phyloP scores from a whole-genome alignment of 2,329 filamentous ascomycete genomes.

The Diaporthe citrichinensis region DNA sequence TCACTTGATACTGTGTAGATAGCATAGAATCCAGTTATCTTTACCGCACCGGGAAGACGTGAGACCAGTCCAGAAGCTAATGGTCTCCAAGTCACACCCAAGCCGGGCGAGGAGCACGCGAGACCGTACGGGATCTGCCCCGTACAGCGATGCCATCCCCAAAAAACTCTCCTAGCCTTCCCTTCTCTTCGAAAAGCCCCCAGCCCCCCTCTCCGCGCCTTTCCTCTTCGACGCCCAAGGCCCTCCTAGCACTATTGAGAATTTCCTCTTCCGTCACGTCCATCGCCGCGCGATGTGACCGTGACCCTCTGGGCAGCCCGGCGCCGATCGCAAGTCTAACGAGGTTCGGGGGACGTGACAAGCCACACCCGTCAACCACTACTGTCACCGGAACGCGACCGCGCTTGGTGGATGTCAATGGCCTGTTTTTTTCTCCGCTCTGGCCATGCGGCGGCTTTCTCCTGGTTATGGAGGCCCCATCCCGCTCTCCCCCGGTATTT shows the following conservation, averaged over 20 bases:
- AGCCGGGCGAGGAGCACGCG: not conserved
- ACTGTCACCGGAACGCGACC: constrained; percentile 22
- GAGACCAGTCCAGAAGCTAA: constrained; percentile 23
- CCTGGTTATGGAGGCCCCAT: not conserved
- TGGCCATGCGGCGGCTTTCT: constrained; percentile 14
- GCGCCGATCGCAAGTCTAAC: constrained; percentile 31
- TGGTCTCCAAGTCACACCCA: constrained; percentile 22
- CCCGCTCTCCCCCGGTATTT: constrained; percentile 8
- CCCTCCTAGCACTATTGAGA: not conserved
- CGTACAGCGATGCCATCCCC: not conserved
- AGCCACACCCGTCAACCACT: constrained; percentile 26
- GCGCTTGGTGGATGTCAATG: constrained; percentile 21
- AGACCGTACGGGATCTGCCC: constrained; percentile 7
- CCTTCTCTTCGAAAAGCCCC: not conserved
- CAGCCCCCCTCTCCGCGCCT: constrained; percentile 4
- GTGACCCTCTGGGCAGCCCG: constrained; percentile 20
- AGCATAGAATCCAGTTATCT: constrained; percentile 12
- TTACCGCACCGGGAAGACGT: constrained; percentile 7
- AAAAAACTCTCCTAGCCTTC: not conserved
- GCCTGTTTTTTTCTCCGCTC: not conserved
- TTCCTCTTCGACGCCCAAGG: constrained; percentile 10
- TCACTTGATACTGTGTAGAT: constrained; percentile 19
- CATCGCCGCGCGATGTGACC: constrained; percentile 24
- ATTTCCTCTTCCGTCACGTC: constrained; percentile 25
- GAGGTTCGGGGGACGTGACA: constrained; percentile 16